A percentile compares a stretch with the other conserved stretches of the same genome.
These are phyloP conservation scores for maize (Zea mays) DNA, from an alignment of 176 grass and related monocot genomes.

Conservation along the genomic window Zm-B73-REFERENCE-NAM-5.0 NC_050097.1:57826001-57826500, in stretches of 20 bases:
- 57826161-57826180: not conserved
- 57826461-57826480: conserved; percentile 24
- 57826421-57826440: conserved; percentile 57
- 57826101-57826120: not conserved
- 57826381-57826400: conserved; percentile 21
- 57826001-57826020: too few relatives aligned
- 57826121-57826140: not conserved
- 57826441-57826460: conserved; percentile 45
- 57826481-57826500: conserved; percentile 21
- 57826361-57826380: conserved; percentile 27
- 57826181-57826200: not conserved
- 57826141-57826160: not conserved
- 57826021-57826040: not conserved
- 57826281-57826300: not conserved
- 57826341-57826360: conserved; percentile 13
- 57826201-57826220: not conserved
- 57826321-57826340: not conserved
- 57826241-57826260: not conserved
- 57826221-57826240: not conserved
- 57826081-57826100: not conserved
- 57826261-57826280: not conserved
- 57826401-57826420: conserved; percentile 45
- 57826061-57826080: not conserved
- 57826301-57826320: not conserved
- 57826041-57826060: not conserved